phyloP scores from a whole-genome alignment of 1,139 yeast species.

The Yamadazyma buinensis region DNA sequence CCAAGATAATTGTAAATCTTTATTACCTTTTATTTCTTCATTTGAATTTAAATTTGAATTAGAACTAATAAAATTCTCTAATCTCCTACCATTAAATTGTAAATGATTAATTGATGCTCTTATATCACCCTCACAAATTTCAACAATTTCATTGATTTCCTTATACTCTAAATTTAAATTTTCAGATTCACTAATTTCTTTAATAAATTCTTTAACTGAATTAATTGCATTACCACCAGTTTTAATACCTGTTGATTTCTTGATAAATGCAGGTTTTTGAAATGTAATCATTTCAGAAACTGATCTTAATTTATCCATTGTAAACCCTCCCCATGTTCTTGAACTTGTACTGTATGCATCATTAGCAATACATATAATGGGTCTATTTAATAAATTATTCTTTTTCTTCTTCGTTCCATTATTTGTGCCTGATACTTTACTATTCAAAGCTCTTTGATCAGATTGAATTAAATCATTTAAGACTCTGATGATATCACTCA shows the following conservation, averaged over 20 bases:
- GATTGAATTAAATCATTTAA: conserved; percentile 56
- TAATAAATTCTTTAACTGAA: conserved; percentile 39
- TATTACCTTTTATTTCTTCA: conserved; percentile 16
- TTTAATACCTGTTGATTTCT: conserved; percentile 31
- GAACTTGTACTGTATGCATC: conserved; percentile 61
- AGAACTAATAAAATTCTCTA: conserved; percentile 9
- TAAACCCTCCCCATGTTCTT: conserved; percentile 29
- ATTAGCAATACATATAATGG: conserved; percentile 90
- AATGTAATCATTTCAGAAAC: conserved; percentile 69
- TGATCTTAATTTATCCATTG: conserved; percentile 71
- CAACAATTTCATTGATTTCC: conserved; percentile 52
- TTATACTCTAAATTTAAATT: conserved; percentile 30
- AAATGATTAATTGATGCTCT: conserved; percentile 81
- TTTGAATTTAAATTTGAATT: neutral
- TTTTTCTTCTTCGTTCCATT: conserved; percentile 20
- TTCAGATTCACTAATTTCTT: conserved; percentile 30
- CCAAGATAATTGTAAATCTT: conserved; percentile 62
- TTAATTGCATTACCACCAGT: conserved; percentile 34
- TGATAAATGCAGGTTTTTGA: conserved; percentile 50
- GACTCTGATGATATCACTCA: conserved; percentile 66
- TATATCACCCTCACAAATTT: conserved; percentile 76
- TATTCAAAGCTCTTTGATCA: conserved; percentile 50
- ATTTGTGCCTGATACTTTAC: conserved; percentile 9
- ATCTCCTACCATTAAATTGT: conserved; percentile 55
- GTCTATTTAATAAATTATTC: conserved; percentile 57